Evolutionary conservation across 352 stramenopile genomes (phyloP), one percentile per base, ranked within the genome.

Genomic region (Globisporangium cystogenes): DNA sequence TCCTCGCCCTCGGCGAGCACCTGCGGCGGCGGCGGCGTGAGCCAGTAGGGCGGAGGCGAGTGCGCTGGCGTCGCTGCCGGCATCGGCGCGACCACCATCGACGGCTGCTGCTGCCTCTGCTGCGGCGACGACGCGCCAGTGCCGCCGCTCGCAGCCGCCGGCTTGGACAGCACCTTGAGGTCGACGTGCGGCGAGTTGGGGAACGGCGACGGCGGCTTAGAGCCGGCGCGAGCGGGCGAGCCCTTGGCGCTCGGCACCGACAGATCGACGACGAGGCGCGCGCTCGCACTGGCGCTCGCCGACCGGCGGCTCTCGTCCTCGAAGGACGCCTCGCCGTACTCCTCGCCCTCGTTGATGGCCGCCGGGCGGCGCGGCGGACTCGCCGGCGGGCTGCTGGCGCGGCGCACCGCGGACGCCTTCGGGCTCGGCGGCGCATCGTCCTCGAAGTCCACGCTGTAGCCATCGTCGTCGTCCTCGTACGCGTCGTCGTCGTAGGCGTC

Each of bases 361-460:
- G 51, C 51, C 29, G 57, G 48, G 36, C 39, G 47, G 14, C 51
- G 52, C 12, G 29, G 1, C 6, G 54, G 39, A 35, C 54, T 60
- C 7, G 37, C 18, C 8, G 20, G 43, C 7, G 45, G 43, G 33
- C 26, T 37, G 21, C 54, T 60, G 10, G 18, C 24, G 36, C 14
- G 20, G 18, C 50, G 39, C 18, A n/a, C 29, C 11, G 40, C 24
- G 15, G 18, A 42, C 16, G 37, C 37, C 16, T 20, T 18, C 16
- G 40, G 41, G 26, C 31, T 51, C 21, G 43, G 26, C 5, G 27
- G 31, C 27, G 24, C 29, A 5, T 27, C 43, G 10, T 85, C 71
- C 51, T 90, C 78, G 62, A 88, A 90, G 53, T 89, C 78, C 26
- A 72, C 74, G 51, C 78, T 90, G 62, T 92, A 92, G 53, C 55